Evolutionary conservation across 129 eudicot genomes (phyloP).

Genomic region (Artemisia annua): DNA sequence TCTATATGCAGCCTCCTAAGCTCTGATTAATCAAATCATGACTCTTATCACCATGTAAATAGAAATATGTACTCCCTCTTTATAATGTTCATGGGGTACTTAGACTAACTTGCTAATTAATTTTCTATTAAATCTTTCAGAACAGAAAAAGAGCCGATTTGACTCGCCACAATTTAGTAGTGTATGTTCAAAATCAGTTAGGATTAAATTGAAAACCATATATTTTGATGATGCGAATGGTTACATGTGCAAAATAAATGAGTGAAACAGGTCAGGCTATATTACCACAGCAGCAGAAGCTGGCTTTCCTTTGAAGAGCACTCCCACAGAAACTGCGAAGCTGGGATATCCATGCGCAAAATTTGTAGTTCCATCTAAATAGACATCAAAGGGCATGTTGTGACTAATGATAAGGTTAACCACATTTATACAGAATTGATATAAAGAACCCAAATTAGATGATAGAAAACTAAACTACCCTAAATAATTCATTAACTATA

Average conservation of each 20-base stretch:
- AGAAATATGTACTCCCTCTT: too few species aligned
- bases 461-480: slow-evolving; percentile 9
- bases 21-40: too few species aligned
- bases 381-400: slow-evolving; percentile 7
- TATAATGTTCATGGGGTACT: too few species aligned
- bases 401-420: slow-evolving; percentile 1
- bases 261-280: slow-evolving; percentile 6
- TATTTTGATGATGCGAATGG: too few species aligned
- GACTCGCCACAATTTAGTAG: not conserved
- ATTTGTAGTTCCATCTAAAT: slow-evolving; percentile 93
- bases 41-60: too few species aligned
- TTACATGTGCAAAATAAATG: too few species aligned
- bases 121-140: too few species aligned
- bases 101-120: too few species aligned
- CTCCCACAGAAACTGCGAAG: slow-evolving; percentile 95
- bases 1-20: too few species aligned
- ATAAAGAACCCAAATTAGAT: not conserved
- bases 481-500: not conserved
- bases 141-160: too few species aligned
- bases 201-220: not conserved
- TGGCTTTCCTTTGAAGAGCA: slow-evolving; percentile 87
- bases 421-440: not conserved
- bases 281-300: slow-evolving; percentile 95
- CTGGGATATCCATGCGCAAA: slow-evolving; percentile 99
- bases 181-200: not conserved